Conservation (phyloP, 2,329 filamentous ascomycete genomes). For the Akanthomyces muscarius region DNA sequence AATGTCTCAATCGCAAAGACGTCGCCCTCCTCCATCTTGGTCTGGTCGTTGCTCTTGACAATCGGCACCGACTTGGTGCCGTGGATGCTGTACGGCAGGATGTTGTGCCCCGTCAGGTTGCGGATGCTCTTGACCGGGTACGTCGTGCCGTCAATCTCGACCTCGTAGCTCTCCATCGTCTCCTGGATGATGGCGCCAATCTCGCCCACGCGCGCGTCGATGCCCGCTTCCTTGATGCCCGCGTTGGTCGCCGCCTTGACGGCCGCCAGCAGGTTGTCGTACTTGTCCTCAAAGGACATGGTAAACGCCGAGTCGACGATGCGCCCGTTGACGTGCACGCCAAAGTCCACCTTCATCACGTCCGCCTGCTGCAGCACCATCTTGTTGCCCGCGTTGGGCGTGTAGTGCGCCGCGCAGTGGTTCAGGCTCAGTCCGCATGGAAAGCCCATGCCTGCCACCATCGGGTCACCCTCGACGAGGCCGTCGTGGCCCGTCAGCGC, state of each 20-base stretch:
- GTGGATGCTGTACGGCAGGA: conserved; percentile 84
- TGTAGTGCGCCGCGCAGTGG: conserved; percentile 82
- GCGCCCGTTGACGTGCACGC: conserved; percentile 73
- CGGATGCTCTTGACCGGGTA: conserved; percentile 81
- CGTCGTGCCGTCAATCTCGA: conserved; percentile 74
- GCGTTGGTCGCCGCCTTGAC: conserved; percentile 79
- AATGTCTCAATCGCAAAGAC: conserved; percentile 96
- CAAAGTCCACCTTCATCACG: conserved; percentile 80
- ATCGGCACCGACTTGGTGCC: conserved; percentile 92
- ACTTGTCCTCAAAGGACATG: conserved; percentile 68
- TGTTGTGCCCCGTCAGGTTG: conserved; percentile 86
- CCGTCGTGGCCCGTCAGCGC: conserved; percentile 73
- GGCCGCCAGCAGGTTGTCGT: conserved; percentile 69
- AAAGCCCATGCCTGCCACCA: conserved; percentile 81
- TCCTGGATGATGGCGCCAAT: conserved; percentile 83
- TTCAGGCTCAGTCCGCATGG: conserved; percentile 81
- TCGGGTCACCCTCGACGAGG: conserved; percentile 70
- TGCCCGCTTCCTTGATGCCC: conserved; percentile 78
- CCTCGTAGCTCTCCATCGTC: conserved; percentile 89
- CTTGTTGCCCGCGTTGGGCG: conserved; percentile 82
- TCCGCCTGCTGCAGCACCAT: conserved; percentile 67
- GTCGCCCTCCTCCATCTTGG: conserved; percentile 97
- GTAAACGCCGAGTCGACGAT: conserved; percentile 83
- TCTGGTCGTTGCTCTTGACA: conserved; percentile 80
- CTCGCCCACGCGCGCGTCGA: conserved; percentile 84